phyloP scores from a whole-genome alignment of 139 green algal genomes.

The Penium margaritaceum region DNA sequence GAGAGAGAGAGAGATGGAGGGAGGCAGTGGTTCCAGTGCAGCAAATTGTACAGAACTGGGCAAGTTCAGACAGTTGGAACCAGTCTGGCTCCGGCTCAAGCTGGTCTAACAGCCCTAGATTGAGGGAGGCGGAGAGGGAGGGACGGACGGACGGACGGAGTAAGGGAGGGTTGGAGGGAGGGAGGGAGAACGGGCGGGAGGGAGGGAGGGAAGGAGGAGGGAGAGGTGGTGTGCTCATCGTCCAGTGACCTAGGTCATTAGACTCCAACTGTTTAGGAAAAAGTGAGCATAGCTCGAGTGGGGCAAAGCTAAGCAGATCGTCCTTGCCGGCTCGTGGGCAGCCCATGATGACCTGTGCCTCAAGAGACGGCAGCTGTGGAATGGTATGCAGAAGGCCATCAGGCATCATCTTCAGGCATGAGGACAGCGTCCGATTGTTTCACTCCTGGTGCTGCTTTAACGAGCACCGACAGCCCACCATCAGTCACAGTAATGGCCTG shows the following conservation, averaged over 20 bases:
- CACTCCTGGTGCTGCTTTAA: neutral
- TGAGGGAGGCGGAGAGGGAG: too few relatives aligned
- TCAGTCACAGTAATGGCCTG: slow-evolving; percentile 10
- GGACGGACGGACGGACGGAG: too few relatives aligned
- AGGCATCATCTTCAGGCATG: slow-evolving; percentile 3
- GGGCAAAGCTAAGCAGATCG: slow-evolving; percentile 10
- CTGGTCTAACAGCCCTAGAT: too few relatives aligned
- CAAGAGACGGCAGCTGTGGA: neutral
- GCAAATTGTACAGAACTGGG: too few relatives aligned
- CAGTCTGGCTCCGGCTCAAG: too few relatives aligned
- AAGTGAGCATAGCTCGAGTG: slow-evolving; percentile 1
- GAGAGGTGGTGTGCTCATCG: slow-evolving; percentile 34
- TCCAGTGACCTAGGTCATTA: slow-evolving; percentile 14
- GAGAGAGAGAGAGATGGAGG: too few relatives aligned
- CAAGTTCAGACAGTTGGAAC: too few relatives aligned
- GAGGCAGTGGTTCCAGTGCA: too few relatives aligned
- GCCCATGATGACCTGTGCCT: slow-evolving; percentile 3
- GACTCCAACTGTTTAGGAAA: too few relatives aligned
- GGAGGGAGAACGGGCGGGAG: too few relatives aligned
- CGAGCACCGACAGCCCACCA: slow-evolving; percentile 1
- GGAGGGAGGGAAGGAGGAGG: too few relatives aligned
- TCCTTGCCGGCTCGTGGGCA: slow-evolving; percentile 9
- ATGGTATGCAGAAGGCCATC: neutral
- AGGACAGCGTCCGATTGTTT: neutral
- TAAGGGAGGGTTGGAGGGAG: too few relatives aligned